Percentiles rank a stretch among this genome's conserved stretches.
Conservation (phyloP, 179 eudicot genomes). For the Beta lomatogona region DNA sequence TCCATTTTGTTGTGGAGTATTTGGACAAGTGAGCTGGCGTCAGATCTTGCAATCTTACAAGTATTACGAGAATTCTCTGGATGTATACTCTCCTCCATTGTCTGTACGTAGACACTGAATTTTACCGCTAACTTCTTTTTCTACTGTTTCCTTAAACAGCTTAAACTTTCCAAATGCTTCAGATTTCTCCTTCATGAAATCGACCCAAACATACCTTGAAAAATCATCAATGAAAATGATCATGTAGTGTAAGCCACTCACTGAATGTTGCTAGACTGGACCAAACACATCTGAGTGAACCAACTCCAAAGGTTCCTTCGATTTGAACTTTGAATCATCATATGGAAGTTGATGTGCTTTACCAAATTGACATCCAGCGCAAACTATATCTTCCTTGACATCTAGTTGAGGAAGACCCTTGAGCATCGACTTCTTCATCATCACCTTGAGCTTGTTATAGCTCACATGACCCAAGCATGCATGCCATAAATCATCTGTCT, state of each 20-base stretch:
- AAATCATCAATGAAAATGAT: slow-evolving; percentile 22
- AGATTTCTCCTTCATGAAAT: slow-evolving; percentile 18
- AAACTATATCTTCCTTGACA: slow-evolving; percentile 16
- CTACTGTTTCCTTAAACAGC: slow-evolving; percentile 2
- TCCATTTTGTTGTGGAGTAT: slow-evolving; percentile 12
- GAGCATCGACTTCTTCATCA: slow-evolving; percentile 18
- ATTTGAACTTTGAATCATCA: slow-evolving; percentile 15
- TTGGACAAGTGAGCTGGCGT: neutral
- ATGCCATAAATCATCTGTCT: slow-evolving; percentile 17
- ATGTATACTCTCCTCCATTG: slow-evolving; percentile 21
- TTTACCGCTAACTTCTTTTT: slow-evolving; percentile 12
- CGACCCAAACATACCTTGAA: slow-evolving; percentile 18
- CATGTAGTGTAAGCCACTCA: slow-evolving; percentile 15
- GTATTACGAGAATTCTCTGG: neutral
- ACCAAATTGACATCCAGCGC: slow-evolving; percentile 6
- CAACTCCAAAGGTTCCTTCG: neutral
- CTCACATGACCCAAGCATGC: slow-evolving; percentile 8
- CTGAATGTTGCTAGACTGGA: neutral
- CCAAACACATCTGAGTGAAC: slow-evolving; percentile 14
- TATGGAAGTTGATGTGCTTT: slow-evolving; percentile 18
- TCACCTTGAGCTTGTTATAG: slow-evolving; percentile 3
- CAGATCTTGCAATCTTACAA: slow-evolving; percentile 9
- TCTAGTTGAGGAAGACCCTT: slow-evolving; percentile 16
- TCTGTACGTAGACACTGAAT: slow-evolving; percentile 5
- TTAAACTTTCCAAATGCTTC: slow-evolving; percentile 5